Percentiles rank a stretch among this genome's conserved stretches.
Evolutionary conservation across 768 basidiomycete species (phyloP).

Genomic region (Dacryopinax primogenitus): DNA sequence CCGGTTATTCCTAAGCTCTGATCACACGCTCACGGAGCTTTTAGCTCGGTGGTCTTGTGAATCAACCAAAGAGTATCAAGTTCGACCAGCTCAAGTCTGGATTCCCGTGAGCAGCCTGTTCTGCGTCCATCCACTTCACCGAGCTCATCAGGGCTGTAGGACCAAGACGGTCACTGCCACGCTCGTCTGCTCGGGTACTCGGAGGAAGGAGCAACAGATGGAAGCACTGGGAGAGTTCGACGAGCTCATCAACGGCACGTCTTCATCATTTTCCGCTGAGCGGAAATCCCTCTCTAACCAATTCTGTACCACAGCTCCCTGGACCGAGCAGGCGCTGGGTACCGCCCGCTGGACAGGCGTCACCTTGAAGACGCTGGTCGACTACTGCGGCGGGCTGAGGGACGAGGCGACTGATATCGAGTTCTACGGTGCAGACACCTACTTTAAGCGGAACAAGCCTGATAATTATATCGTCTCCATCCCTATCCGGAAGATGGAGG

Average conservation of each 20-base stretch:
- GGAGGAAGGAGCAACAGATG: slow-evolving; percentile 40
- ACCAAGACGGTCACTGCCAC: slow-evolving; percentile 36
- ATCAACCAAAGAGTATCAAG: slow-evolving; percentile 33
- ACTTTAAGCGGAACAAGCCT: slow-evolving; percentile 34
- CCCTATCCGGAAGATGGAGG: slow-evolving; percentile 40
- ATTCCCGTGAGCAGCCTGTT: slow-evolving; percentile 32
- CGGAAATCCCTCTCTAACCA: not conserved
- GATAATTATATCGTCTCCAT: slow-evolving; percentile 29
- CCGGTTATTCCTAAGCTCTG: not conserved
- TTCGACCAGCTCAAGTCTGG: slow-evolving; percentile 40
- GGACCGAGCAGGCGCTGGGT: slow-evolving; percentile 31
- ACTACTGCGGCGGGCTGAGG: slow-evolving; percentile 37
- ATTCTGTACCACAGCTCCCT: slow-evolving; percentile 8
- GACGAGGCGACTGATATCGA: slow-evolving; percentile 41
- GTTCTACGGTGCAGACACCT: slow-evolving; percentile 46
- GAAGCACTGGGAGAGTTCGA: slow-evolving; percentile 45
- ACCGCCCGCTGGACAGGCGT: slow-evolving; percentile 33
- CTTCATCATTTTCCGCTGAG: not conserved
- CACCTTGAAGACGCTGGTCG: slow-evolving; percentile 40
- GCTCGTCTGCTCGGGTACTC: slow-evolving; percentile 43
- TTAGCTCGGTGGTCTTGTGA: slow-evolving; percentile 37
- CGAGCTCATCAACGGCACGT: slow-evolving; percentile 39
- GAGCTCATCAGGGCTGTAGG: slow-evolving; percentile 22
- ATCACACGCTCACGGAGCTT: not conserved
- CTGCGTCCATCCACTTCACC: not conserved